These are phyloP conservation scores for Ampelocalamus luodianensis DNA, from an alignment of 176 grass and related monocot species.

Conservation along the genomic window DNA sequence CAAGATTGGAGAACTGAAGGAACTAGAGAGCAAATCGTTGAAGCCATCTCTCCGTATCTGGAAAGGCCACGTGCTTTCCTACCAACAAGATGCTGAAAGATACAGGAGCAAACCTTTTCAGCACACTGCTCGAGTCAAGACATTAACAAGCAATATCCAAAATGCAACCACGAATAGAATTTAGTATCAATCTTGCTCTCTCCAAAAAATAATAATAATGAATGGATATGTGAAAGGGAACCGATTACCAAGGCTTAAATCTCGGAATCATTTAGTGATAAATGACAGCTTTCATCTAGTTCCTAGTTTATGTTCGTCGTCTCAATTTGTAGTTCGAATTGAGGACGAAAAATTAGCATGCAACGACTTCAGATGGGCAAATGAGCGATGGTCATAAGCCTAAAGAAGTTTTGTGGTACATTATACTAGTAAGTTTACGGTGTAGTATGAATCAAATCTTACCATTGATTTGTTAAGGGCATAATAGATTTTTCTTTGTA, in stretches of 20 bases:
- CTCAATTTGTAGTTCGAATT: not conserved
- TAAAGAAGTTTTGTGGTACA: too few species aligned
- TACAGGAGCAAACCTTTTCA: not conserved
- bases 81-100: constrained; percentile 37
- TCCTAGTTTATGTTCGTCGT: not conserved
- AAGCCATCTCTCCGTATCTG: not conserved
- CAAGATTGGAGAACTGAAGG: not conserved
- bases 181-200: not conserved
- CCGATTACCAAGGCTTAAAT: not conserved
- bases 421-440: too few species aligned
- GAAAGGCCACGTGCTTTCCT: constrained; percentile 36
- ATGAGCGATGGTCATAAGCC: not conserved
- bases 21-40: constrained; percentile 8
- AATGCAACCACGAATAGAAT: not conserved
- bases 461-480: too few species aligned
- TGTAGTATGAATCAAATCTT: too few species aligned
- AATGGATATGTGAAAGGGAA: not conserved
- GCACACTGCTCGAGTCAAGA: not conserved
- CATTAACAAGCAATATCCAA: not conserved
- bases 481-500: too few species aligned
- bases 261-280: not conserved
- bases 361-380: not conserved
- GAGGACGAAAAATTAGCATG: not conserved
- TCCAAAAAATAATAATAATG: too few species aligned
- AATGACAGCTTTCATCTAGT: not conserved